These are phyloP conservation scores for Geotrichum fermentans DNA, from an alignment of 1,139 yeast species.

Conservation along the genomic window DNA sequence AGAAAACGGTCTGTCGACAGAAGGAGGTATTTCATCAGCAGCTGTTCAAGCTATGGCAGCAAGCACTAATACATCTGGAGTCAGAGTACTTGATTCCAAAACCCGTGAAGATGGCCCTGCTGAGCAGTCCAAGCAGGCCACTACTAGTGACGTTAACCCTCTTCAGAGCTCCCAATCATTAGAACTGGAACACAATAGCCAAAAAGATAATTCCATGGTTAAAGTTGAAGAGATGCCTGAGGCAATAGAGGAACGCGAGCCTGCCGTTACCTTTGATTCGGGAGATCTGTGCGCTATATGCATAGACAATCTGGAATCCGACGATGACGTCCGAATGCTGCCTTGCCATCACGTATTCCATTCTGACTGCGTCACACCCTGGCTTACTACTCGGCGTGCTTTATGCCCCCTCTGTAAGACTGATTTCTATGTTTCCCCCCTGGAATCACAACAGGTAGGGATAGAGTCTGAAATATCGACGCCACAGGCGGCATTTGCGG, in stretches of 20 bases:
- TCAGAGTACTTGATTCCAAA: too few relatives aligned
- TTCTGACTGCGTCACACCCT: constrained; percentile 71
- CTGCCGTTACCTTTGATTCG: constrained; percentile 38
- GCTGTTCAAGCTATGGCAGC: constrained; percentile 11
- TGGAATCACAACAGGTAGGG: neutral
- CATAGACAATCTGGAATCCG: constrained; percentile 59
- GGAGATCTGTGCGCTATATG: constrained; percentile 60
- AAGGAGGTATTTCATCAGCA: constrained; percentile 28
- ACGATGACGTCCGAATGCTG: constrained; percentile 64
- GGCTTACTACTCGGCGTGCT: constrained; percentile 71
- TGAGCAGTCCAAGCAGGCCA: neutral
- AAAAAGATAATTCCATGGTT: neutral
- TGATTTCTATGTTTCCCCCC: constrained; percentile 29
- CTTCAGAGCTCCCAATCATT: neutral
- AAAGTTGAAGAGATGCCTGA: neutral
- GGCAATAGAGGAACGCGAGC: neutral
- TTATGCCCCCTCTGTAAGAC: constrained; percentile 79
- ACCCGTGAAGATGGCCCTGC: neutral
- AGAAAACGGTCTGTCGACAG: constrained; percentile 24
- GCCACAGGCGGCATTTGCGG: neutral
- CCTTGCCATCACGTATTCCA: constrained; percentile 83
- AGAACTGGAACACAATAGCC: neutral
- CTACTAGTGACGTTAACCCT: neutral
- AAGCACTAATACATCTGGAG: neutral
- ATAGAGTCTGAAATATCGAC: neutral